phyloP scores from a whole-genome alignment of 176 grass and related monocot genomes.

The Aegilops speltoides region DNA sequence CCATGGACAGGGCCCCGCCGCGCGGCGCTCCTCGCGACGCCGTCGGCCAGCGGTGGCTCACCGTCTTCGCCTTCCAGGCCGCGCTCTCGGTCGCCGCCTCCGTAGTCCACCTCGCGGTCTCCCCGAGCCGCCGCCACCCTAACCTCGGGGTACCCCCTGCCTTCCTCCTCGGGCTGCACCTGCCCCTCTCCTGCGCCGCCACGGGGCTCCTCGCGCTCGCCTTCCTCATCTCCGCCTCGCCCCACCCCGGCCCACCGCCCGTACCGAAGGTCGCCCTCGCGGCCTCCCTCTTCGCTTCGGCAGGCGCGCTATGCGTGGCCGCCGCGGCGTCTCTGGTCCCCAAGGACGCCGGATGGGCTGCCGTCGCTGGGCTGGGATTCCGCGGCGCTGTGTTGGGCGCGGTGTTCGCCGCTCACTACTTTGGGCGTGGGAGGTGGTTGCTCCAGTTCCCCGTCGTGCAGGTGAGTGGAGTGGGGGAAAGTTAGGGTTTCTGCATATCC shows the following conservation, averaged over 20 bases:
- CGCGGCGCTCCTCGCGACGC: conserved; percentile 40
- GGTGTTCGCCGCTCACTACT: conserved; percentile 47
- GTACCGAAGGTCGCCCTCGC: conserved; percentile 31
- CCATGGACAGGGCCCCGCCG: conserved; percentile 48
- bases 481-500: conserved; percentile 29
- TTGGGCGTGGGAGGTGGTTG: conserved; percentile 48
- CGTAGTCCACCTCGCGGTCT: conserved; percentile 29
- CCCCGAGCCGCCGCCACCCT: conserved; percentile 33
- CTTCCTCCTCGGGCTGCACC: conserved; percentile 45
- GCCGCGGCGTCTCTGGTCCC: conserved; percentile 21
- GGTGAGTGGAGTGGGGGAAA: conserved; percentile 40
- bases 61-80: conserved; percentile 45
- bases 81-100: conserved; percentile 35
- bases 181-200: conserved; percentile 49
- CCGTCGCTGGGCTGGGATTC: conserved; percentile 39
- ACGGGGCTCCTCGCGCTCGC: conserved; percentile 60
- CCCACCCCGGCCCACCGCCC: conserved; percentile 42
- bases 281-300: conserved; percentile 28
- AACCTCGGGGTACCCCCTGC: conserved; percentile 23
- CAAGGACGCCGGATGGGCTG: conserved; percentile 38
- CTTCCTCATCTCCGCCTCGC: conserved; percentile 46
- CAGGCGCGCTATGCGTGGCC: conserved; percentile 40
- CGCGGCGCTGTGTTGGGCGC: conserved; percentile 47
- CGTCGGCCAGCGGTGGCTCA: conserved; percentile 57
- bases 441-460: conserved; percentile 58